Evolutionary conservation across 2,329 filamentous ascomycete genomes (phyloP).

Genomic region (Sporothrix luriei): DNA sequence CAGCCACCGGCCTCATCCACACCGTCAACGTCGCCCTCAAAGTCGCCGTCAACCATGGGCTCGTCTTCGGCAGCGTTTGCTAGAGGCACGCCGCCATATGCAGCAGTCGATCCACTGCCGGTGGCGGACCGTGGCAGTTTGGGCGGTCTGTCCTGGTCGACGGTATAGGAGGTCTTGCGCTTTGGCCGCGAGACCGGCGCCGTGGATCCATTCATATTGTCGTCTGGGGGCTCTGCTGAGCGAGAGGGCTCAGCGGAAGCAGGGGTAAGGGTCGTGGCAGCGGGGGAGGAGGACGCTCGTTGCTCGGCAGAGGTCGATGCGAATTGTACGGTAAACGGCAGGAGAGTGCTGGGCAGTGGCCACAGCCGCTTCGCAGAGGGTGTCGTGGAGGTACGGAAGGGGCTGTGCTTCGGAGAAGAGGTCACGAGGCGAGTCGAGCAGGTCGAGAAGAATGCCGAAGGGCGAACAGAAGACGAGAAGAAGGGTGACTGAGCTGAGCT

Average conservation of each 20-base stretch:
- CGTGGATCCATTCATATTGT: slow-evolving; percentile 37
- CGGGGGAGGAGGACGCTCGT: not conserved
- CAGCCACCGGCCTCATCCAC: slow-evolving; percentile 12
- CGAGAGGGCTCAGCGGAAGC: not conserved
- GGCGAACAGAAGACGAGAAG: not conserved
- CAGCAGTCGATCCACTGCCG: slow-evolving; percentile 21
- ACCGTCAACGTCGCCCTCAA: not conserved
- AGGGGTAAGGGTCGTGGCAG: not conserved
- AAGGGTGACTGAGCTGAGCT: slow-evolving; percentile 29
- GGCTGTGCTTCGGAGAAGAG: not conserved
- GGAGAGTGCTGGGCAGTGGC: not conserved
- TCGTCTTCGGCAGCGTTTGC: slow-evolving; percentile 14
- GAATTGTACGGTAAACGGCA: slow-evolving; percentile 9
- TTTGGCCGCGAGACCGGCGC: slow-evolving; percentile 36
- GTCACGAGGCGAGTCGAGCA: not conserved
- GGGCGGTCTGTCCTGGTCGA: slow-evolving; percentile 36
- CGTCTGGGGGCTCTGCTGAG: slow-evolving; percentile 2
- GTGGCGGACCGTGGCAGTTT: slow-evolving; percentile 39
- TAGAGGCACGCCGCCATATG: not conserved
- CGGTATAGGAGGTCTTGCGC: slow-evolving; percentile 38
- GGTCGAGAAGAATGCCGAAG: not conserved
- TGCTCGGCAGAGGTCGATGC: not conserved
- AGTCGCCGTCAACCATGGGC: slow-evolving; percentile 25
- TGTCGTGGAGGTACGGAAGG: not conserved
- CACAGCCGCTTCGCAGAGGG: not conserved